A percentile compares a stretch with the other conserved stretches of the same genome.
phyloP scores from a whole-genome alignment of 345 rosid species.

The Pugionium cornutum region DNA sequence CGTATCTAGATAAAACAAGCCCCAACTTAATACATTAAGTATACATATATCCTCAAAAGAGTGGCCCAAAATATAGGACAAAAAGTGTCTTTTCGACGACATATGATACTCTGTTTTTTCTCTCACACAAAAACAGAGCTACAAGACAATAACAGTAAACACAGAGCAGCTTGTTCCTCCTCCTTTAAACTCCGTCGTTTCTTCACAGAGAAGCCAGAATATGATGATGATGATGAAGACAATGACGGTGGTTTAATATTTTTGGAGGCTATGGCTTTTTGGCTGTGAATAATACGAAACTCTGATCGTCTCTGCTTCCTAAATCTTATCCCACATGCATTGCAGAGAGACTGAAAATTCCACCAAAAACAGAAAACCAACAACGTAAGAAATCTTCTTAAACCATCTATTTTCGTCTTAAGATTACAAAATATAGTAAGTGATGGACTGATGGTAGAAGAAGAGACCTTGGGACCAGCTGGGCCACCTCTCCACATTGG shows the following conservation, averaged over 20 bases:
- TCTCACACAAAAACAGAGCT: conserved; percentile 53
- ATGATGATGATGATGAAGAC: not conserved
- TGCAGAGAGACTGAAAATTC: conserved; percentile 67
- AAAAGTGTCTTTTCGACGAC: too few species aligned
- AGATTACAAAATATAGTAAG: not conserved
- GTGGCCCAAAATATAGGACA: too few species aligned
- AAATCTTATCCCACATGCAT: conserved; percentile 90
- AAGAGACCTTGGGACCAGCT: conserved; percentile 76
- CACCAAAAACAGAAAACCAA: not conserved
- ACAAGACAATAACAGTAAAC: conserved; percentile 70
- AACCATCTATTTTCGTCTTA: not conserved
- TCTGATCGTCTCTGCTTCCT: conserved; percentile 58
- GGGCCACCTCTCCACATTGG: conserved; percentile 97
- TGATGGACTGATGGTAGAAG: not conserved
- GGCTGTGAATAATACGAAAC: conserved; percentile 32
- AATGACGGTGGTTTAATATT: conserved; percentile 15
- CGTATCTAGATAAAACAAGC: too few species aligned
- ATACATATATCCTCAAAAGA: too few species aligned
- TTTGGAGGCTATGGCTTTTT: conserved; percentile 35
- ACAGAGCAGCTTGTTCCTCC: conserved; percentile 85
- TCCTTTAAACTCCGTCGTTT: conserved; percentile 64
- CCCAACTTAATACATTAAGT: too few species aligned
- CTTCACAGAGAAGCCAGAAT: conserved; percentile 42
- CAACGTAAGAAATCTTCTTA: not conserved
- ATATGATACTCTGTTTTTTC: too few species aligned